Conservation (phyloP, 2,329 filamentous ascomycete genomes). For the Cladosporium austrohemisphaericum region DNA sequence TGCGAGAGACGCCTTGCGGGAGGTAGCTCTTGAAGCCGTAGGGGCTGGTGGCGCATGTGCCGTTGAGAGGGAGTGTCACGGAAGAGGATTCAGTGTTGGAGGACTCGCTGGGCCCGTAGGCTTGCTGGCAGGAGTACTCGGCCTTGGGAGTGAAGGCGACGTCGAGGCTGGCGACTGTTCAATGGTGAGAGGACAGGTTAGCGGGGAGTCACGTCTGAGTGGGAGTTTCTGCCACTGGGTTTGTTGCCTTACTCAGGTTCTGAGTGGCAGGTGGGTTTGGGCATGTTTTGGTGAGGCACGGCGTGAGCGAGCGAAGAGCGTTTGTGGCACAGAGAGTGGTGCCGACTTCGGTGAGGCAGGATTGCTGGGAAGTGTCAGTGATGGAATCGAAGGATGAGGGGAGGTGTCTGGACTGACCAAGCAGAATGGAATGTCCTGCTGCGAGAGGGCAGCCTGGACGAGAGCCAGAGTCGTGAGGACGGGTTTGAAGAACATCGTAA, state of each 20-base stretch:
- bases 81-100: neutral
- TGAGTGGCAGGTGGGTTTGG: constrained; percentile 5
- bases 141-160: constrained; percentile 16
- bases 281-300: constrained; percentile 16
- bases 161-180: constrained; percentile 13
- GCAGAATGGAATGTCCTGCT: constrained; percentile 9
- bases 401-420: constrained; percentile 8
- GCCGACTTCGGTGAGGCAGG: constrained; percentile 12
- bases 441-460: neutral
- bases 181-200: too few species aligned
- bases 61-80: constrained; percentile 15
- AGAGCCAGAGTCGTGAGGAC: constrained; percentile 6
- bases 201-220: too few species aligned
- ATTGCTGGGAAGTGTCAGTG: neutral
- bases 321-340: constrained; percentile 8
- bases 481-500: neutral
- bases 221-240: too few species aligned
- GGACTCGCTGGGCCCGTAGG: constrained; percentile 3
- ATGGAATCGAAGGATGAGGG: neutral
- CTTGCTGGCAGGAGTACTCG: constrained; percentile 18
- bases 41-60: constrained; percentile 18
- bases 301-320: constrained; percentile 8
- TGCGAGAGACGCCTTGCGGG: neutral
- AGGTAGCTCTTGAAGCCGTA: constrained; percentile 19
- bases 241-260: too few species aligned